Evolutionary conservation across 805 yeast species (phyloP).

Genomic region (Barnettozyma vustinii): DNA sequence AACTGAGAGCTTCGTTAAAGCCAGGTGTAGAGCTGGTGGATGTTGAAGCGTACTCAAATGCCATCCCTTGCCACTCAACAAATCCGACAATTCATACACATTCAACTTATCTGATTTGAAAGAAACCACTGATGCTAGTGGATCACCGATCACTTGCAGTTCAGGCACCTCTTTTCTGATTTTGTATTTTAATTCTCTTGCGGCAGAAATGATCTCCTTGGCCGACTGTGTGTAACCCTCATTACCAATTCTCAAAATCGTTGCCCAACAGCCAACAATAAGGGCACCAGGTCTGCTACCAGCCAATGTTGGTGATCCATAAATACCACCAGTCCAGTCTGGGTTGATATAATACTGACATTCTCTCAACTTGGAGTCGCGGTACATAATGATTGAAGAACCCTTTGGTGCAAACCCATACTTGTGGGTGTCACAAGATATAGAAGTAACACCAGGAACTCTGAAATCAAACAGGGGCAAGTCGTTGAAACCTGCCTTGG

Average conservation of each 20-base stretch:
- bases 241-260: conserved; percentile 74
- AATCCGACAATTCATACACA: conserved; percentile 77
- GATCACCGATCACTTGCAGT: conserved; percentile 77
- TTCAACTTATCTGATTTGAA: conserved; percentile 60
- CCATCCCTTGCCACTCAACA: conserved; percentile 70
- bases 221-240: conserved; percentile 75
- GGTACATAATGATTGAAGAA: conserved; percentile 86
- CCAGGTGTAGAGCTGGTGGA: conserved; percentile 90
- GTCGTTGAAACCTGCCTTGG: conserved; percentile 47
- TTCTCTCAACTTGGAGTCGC: conserved; percentile 58
- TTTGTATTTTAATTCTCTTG: conserved; percentile 49
- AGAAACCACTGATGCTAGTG: conserved; percentile 74
- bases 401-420: conserved; percentile 99
- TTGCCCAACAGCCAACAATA: conserved; percentile 98
- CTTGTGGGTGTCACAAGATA: conserved; percentile 98
- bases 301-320: conserved; percentile 94
- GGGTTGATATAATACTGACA: conserved; percentile 80
- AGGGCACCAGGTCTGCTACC: conserved; percentile 97
- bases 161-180: conserved; percentile 46
- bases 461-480: conserved; percentile 70
- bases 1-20: conserved; percentile 70
- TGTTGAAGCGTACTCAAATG: conserved; percentile 81
- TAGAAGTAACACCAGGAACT: conserved; percentile 90
- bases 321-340: conserved; percentile 92
- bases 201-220: conserved; percentile 57